Percentiles rank a stretch among this genome's conserved stretches.
Conservation (phyloP, 1,139 yeast genomes). For the Debaryomyces coudertii region DNA sequence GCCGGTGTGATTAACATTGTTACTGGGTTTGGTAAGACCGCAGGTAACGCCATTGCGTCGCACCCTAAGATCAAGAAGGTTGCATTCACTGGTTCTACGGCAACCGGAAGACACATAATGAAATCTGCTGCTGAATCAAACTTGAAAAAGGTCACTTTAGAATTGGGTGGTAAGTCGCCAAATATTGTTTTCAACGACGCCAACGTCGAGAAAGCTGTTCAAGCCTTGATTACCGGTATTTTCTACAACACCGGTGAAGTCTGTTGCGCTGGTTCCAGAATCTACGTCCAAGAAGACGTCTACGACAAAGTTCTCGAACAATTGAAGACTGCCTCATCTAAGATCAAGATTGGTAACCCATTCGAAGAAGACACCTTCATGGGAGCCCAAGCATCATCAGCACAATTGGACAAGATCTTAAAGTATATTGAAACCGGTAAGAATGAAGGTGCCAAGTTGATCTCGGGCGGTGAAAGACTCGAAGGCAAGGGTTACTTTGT, state of each 20-base stretch:
- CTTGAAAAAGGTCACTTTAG: conserved; percentile 79
- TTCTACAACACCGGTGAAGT: conserved; percentile 86
- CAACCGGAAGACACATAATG: conserved; percentile 77
- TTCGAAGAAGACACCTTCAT: conserved; percentile 71
- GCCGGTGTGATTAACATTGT: conserved; percentile 77
- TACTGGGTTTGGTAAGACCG: conserved; percentile 77
- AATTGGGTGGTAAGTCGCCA: conserved; percentile 88
- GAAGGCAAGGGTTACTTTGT: conserved; percentile 74
- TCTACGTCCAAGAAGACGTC: conserved; percentile 74
- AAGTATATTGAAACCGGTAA: conserved; percentile 73
- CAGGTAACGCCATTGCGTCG: conserved; percentile 72
- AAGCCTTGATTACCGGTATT: conserved; percentile 56
- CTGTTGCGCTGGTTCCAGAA: conserved; percentile 86
- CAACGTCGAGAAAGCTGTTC: conserved; percentile 63
- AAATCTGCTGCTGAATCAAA: conserved; percentile 67
- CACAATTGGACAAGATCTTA: conserved; percentile 76
- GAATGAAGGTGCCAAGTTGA: conserved; percentile 71
- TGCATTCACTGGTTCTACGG: conserved; percentile 87
- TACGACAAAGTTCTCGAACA: conserved; percentile 67
- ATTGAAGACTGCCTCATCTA: conserved; percentile 63
- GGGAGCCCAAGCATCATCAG: conserved; percentile 84
- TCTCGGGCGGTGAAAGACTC: conserved; percentile 76
- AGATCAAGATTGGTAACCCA: conserved; percentile 70
- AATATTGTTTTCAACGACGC: conserved; percentile 78
- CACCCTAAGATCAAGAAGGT: conserved; percentile 74